phyloP scores from a whole-genome alignment of 805 yeast genomes.

The Wickerhamiella shivajii region DNA sequence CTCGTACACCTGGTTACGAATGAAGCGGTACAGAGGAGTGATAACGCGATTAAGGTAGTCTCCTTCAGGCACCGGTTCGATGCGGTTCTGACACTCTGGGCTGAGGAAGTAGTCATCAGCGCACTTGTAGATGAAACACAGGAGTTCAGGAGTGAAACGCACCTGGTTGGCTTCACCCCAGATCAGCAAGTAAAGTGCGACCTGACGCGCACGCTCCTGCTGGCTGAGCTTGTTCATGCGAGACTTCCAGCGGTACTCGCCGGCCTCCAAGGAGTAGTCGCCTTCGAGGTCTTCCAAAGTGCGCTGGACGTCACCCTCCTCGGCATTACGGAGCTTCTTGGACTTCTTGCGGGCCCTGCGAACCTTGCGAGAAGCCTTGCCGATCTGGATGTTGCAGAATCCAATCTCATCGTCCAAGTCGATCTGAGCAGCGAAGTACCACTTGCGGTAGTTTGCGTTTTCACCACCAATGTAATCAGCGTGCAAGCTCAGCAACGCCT shows the following conservation, averaged over 20 bases:
- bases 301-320: slow-evolving; percentile 40
- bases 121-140: slow-evolving; percentile 90
- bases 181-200: slow-evolving; percentile 45
- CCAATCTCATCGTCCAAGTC: slow-evolving; percentile 61
- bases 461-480: slow-evolving; percentile 90
- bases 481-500: slow-evolving; percentile 65
- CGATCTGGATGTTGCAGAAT: slow-evolving; percentile 40
- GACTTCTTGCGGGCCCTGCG: slow-evolving; percentile 35
- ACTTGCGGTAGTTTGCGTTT: slow-evolving; percentile 69
- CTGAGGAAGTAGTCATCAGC: slow-evolving; percentile 81
- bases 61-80: slow-evolving; percentile 34
- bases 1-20: slow-evolving; percentile 55
- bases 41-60: slow-evolving; percentile 84
- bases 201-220: slow-evolving; percentile 46
- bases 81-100: slow-evolving; percentile 74
- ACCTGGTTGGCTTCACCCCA: slow-evolving; percentile 82
- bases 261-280: slow-evolving; percentile 53
- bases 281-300: slow-evolving; percentile 55
- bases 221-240: slow-evolving; percentile 42
- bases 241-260: slow-evolving; percentile 67
- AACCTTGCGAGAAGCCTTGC: slow-evolving; percentile 30
- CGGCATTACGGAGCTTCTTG: slow-evolving; percentile 29
- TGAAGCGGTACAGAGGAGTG: slow-evolving; percentile 67
- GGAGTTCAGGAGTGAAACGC: slow-evolving; percentile 78
- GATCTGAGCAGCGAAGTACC: slow-evolving; percentile 82